Conservation (phyloP, 441 rosid genomes). For the Flueggea neowawraea region DNA sequence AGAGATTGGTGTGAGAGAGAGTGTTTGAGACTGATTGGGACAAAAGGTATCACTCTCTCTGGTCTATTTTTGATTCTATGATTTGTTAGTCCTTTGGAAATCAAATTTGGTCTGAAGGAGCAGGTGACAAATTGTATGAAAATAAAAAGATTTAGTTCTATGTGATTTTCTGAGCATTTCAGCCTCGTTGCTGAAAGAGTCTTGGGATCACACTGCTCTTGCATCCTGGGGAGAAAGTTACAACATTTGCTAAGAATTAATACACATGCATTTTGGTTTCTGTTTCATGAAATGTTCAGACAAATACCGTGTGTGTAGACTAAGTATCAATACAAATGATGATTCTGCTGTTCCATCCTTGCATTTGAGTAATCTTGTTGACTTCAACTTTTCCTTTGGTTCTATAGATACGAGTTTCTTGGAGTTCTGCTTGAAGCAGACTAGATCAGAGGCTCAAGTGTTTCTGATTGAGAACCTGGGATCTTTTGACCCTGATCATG, state of each 20-base stretch:
- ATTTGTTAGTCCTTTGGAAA: no score
- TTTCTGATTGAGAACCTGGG: slow-evolving; percentile 85
- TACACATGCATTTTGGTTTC: no score
- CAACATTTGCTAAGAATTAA: no score
- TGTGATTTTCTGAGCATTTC: no score
- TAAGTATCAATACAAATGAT: no score
- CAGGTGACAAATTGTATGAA: no score
- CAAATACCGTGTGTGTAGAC: no score
- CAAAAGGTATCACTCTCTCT: slow-evolving; percentile 51
- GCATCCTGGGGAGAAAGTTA: no score
- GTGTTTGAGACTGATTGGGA: slow-evolving; percentile 83
- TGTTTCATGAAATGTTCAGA: no score
- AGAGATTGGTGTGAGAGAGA: slow-evolving; percentile 93
- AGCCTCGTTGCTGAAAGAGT: neutral
- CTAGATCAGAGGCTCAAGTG: slow-evolving; percentile 91
- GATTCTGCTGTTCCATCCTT: no score
- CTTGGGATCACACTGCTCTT: neutral
- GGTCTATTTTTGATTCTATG: neutral
- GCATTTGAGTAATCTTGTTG: neutral
- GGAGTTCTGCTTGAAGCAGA: slow-evolving; percentile 92
- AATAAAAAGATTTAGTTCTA: no score
- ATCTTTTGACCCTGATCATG: slow-evolving; percentile 67
- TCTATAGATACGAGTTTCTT: slow-evolving; percentile 79
- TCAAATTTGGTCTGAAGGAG: no score
- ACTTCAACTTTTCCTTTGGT: neutral